A percentile compares a stretch with the other conserved stretches of the same genome.
These are phyloP conservation scores for Aurantiochytrium sp. DNA, from an alignment of 108 stramenopile genomes.

Conservation along the genomic window DNA sequence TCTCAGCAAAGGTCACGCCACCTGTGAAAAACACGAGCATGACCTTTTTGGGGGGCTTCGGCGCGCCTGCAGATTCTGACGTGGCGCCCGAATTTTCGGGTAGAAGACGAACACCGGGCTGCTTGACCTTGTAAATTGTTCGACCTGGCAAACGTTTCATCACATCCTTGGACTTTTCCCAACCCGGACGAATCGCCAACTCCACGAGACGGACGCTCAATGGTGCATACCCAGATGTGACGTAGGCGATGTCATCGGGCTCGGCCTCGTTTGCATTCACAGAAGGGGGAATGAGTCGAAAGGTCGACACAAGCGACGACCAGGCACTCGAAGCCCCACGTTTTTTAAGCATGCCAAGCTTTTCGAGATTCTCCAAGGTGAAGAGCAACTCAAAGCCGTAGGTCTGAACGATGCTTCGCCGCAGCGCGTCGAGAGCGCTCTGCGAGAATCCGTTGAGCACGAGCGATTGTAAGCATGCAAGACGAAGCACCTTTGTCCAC, in stretches of 20 bases:
- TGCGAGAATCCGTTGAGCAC: background rate
- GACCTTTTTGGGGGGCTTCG: background rate
- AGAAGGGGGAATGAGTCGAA: background rate
- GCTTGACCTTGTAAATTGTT: background rate
- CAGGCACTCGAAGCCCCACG: background rate
- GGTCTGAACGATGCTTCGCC: background rate
- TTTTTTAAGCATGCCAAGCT: background rate
- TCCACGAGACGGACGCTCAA: background rate
- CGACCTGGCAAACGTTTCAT: background rate
- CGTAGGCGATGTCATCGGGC: background rate
- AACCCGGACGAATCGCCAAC: background rate
- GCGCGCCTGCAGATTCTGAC: background rate
- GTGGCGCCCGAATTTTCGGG: background rate
- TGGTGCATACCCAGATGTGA: background rate
- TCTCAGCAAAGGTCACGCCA: slow-evolving; percentile 1
- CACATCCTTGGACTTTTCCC: background rate
- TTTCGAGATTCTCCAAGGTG: slow-evolving; percentile 8
- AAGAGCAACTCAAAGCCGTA: slow-evolving; percentile 11
- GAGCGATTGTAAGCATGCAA: background rate
- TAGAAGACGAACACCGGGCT: background rate
- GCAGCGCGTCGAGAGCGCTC: background rate
- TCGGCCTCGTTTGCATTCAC: background rate
- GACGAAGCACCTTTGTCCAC: slow-evolving; percentile 2
- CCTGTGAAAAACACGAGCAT: slow-evolving; percentile 12
- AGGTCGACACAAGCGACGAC: background rate